Evolutionary conservation across 1,139 yeast species (phyloP).

Genomic region (Scheffersomyces titani): DNA sequence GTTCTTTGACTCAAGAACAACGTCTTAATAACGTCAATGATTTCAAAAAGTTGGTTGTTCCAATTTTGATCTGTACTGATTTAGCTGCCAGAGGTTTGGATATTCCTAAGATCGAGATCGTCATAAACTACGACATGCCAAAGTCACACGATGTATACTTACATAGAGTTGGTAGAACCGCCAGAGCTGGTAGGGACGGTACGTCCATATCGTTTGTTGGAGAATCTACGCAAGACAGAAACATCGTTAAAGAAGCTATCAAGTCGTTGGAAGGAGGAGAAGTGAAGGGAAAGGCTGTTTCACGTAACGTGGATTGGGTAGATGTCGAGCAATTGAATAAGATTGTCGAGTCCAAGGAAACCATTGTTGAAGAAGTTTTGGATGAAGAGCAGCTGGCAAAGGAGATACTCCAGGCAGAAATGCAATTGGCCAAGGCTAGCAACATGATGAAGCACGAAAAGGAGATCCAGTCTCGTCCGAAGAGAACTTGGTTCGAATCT

Average conservation of each 20-base stretch:
- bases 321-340: conserved; percentile 70
- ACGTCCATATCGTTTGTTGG: conserved; percentile 91
- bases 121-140: conserved; percentile 95
- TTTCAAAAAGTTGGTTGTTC: conserved; percentile 79
- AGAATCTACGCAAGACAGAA: conserved; percentile 80
- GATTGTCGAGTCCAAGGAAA: conserved; percentile 59
- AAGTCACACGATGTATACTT: conserved; percentile 84
- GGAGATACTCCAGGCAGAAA: conserved; percentile 83
- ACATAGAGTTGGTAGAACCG: conserved; percentile 99
- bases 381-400: conserved; percentile 89
- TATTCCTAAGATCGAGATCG: conserved; percentile 95
- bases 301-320: conserved; percentile 85
- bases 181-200: conserved; percentile 98
- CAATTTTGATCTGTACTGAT: conserved; percentile 92
- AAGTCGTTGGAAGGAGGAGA: conserved; percentile 48
- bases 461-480: conserved; percentile 88
- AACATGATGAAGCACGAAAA: conserved; percentile 76
- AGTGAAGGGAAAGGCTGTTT: conserved; percentile 59
- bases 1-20: conserved; percentile 93
- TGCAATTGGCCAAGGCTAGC: conserved; percentile 84
- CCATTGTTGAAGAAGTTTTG: conserved; percentile 70
- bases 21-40: conserved; percentile 82
- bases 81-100: conserved; percentile 98
- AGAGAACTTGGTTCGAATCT: conserved; percentile 93
- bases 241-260: conserved; percentile 85